phyloP scores from a whole-genome alignment of 108 stramenopile species.

The Skeletonema tropicum region DNA sequence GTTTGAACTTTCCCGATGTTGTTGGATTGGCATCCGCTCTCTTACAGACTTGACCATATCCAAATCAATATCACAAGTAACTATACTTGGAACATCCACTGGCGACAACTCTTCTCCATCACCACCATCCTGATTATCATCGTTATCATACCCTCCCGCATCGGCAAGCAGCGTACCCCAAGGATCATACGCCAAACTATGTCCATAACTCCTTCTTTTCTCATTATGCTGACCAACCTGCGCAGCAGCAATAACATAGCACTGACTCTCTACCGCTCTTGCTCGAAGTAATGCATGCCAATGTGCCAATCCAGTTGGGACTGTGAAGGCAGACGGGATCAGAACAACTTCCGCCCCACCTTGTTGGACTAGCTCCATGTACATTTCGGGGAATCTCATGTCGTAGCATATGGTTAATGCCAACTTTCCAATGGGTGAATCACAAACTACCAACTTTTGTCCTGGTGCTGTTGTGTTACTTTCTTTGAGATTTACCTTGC shows the following conservation, averaged over 20 bases:
- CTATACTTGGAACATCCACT: slow-evolving; percentile 58
- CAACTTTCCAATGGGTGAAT: slow-evolving; percentile 85
- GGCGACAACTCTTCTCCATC: slow-evolving; percentile 18
- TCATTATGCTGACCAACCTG: slow-evolving; percentile 89
- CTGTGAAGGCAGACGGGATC: slow-evolving; percentile 94
- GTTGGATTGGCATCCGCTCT: slow-evolving; percentile 82
- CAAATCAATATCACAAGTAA: slow-evolving; percentile 71
- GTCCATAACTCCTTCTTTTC: slow-evolving; percentile 88
- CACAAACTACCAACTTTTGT: slow-evolving; percentile 69
- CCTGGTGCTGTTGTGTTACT: slow-evolving; percentile 87
- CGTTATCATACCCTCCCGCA: slow-evolving; percentile 58
- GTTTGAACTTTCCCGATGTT: slow-evolving; percentile 56
- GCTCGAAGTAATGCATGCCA: slow-evolving; percentile 93
- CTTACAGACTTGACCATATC: slow-evolving; percentile 56
- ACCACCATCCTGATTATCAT: background rate
- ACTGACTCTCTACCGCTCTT: slow-evolving; percentile 95
- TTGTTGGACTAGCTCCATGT: slow-evolving; percentile 56
- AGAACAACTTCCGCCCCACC: slow-evolving; percentile 83
- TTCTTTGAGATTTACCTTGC: slow-evolving; percentile 74
- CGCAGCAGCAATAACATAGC: slow-evolving; percentile 96
- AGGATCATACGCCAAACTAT: slow-evolving; percentile 76
- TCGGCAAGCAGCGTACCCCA: slow-evolving; percentile 71
- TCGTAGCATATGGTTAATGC: slow-evolving; percentile 97
- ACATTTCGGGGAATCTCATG: slow-evolving; percentile 94
- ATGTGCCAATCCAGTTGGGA: slow-evolving; percentile 95